Evolutionary conservation across 176 grass and related monocot genomes (phyloP), one percentile per base, ranked within the genome.

Genomic region (Oropetium thomaeum): DNA sequence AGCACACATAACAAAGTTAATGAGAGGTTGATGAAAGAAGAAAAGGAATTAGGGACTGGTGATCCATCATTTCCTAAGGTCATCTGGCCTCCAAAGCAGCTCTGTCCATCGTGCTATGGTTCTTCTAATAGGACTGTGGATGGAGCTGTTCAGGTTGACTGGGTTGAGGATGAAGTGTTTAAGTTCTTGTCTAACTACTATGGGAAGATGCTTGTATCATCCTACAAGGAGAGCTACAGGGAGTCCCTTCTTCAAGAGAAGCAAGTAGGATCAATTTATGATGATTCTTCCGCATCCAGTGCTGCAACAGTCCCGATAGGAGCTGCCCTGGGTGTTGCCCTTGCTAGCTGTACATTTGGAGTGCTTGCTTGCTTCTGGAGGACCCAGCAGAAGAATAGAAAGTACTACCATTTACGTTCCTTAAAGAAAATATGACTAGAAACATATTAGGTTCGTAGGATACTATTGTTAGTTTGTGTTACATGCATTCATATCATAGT

Each of bases 351-450:
- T 78, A 85, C 79, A 76, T 98, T 98, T 86, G 96, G 96, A 45
- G 91, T 82, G 42, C 61, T 98, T 25, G 96, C 96, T 44, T 98
- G 96, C 82, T 90, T 98, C 79, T 98, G 96, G 96, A 84, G 96
- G 65, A 67, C 87, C 19, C 91, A 98, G 48, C 91, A 98, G 82
- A 98, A 98, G 91, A 95, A 94, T 81, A 87, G 96, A 89, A 98
- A 98, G 96, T 98, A 98, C 84, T 95, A 94, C 91, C 78, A 89
- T 82, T 92, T 93, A 82, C 84, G 85, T 54, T 90, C 87, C 88
- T 92, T 98, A 94, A 94, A 92, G 91, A 98, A 95, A 81, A 95
- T 92, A 92, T 94, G 87, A 92, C 80, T 95, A 86, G 74, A 69
- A 67, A 84, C 38, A 62, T 83, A 47, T 83, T 88, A 89, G 79